phyloP scores from a whole-genome alignment of 805 yeast genomes.

The Pichia thaimueangensis region DNA sequence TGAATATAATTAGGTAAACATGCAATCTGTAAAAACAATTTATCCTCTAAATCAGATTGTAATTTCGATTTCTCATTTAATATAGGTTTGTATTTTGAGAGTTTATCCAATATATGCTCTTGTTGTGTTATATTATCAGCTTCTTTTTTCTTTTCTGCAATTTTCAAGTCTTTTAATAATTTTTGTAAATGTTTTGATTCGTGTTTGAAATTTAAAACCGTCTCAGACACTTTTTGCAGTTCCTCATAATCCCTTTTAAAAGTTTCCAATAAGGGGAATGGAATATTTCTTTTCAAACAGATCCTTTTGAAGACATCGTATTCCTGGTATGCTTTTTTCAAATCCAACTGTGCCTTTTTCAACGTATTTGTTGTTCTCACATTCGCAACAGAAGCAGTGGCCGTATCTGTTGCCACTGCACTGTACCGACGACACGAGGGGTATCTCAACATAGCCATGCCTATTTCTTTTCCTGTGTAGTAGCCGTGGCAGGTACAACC shows the following conservation, averaged over 20 bases:
- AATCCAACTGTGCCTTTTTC: constrained; percentile 31
- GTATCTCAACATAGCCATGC: too few species aligned
- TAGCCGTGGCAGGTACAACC: too few species aligned
- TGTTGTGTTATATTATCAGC: constrained; percentile 10
- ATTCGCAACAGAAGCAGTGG: not conserved
- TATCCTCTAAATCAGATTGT: constrained; percentile 29
- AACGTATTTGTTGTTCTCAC: constrained; percentile 25
- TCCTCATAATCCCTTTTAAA: constrained; percentile 20
- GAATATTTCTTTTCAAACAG: constrained; percentile 30
- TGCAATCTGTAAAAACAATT: constrained; percentile 37
- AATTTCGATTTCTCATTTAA: constrained; percentile 25
- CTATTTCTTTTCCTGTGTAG: not conserved
- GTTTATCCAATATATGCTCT: constrained; percentile 11
- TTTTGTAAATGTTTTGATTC: constrained; percentile 19
- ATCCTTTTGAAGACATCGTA: constrained; percentile 24
- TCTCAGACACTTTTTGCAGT: constrained; percentile 9
- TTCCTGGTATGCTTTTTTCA: constrained; percentile 27
- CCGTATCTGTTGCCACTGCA: not conserved
- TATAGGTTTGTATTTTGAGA: constrained; percentile 25
- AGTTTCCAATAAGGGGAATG: constrained; percentile 19
- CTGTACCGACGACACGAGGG: not conserved
- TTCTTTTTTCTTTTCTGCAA: constrained; percentile 14
- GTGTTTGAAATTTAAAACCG: constrained; percentile 19
- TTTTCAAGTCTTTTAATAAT: constrained; percentile 16
- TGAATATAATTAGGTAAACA: constrained; percentile 60